A percentile compares a stretch with the other conserved stretches of the same genome.
Conservation (phyloP, 306 rosid species). For the Citrullus mucosospermus region DNA sequence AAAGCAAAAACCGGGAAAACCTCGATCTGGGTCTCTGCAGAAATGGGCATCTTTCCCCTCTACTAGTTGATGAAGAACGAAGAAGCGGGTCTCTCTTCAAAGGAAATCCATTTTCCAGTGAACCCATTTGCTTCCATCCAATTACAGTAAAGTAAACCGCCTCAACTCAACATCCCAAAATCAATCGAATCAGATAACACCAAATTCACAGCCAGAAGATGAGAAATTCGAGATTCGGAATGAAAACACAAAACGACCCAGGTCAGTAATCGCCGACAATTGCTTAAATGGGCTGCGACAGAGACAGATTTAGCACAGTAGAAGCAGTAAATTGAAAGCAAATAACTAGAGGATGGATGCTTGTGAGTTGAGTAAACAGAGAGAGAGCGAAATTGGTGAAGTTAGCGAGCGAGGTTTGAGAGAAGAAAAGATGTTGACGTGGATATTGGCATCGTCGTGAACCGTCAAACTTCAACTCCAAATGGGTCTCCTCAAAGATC, state of each 20-base stretch:
- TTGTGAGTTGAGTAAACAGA: constrained; percentile 18
- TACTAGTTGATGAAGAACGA: constrained; percentile 27
- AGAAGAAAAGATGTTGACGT: constrained; percentile 18
- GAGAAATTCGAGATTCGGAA: not conserved
- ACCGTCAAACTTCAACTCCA: not conserved
- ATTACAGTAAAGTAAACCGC: constrained; percentile 8
- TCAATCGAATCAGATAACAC: not conserved
- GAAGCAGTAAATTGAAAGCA: not conserved
- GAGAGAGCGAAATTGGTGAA: constrained; percentile 3
- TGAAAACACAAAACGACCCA: not conserved
- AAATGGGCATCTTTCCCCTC: constrained; percentile 48
- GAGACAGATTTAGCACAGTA: not conserved
- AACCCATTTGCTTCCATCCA: constrained; percentile 90
- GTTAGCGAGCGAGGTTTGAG: not conserved
- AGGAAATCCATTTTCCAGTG: constrained; percentile 51
- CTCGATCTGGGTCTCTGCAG: constrained; percentile 81
- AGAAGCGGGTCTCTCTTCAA: constrained; percentile 59
- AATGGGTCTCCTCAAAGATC: not conserved
- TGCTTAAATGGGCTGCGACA: not conserved
- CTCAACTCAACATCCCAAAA: not conserved
- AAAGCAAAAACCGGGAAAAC: constrained; percentile 61
- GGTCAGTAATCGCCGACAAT: not conserved
- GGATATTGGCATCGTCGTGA: constrained; percentile 1
- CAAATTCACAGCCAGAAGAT: not conserved
- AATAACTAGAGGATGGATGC: constrained; percentile 19